phyloP scores from a whole-genome alignment of 1,139 yeast genomes.

The Lodderomyces oxycetoniae region DNA sequence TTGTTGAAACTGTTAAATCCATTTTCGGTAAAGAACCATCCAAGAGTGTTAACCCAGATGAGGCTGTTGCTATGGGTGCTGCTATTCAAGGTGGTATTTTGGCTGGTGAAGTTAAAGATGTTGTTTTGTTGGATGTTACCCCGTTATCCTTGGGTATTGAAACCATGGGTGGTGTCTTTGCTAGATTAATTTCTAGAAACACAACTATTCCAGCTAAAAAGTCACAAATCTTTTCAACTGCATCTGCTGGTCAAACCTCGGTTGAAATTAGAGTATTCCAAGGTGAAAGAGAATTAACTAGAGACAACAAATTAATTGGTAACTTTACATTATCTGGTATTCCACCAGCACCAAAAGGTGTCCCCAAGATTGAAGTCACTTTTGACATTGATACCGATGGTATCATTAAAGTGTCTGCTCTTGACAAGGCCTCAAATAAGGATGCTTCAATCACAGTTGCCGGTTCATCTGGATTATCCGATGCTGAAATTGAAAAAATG shows the following conservation, averaged over 20 bases:
- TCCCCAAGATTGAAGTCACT: conserved; percentile 97
- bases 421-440: conserved; percentile 97
- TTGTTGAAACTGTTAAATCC: conserved; percentile 88
- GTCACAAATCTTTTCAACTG: conserved; percentile 96
- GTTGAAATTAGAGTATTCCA: conserved; percentile 99
- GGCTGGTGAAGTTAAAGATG: conserved; percentile 93
- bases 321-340: conserved; percentile 94
- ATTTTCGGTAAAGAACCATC: conserved; percentile 95
- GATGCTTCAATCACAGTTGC: conserved; percentile 99
- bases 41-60: conserved; percentile 99
- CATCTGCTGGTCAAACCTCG: conserved; percentile 98
- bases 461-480: conserved; percentile 96
- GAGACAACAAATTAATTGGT: conserved; percentile 98
- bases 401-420: conserved; percentile 96
- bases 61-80: conserved; percentile 99
- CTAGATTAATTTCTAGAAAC: conserved; percentile 96
- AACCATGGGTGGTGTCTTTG: conserved; percentile 98
- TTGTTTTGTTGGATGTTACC: conserved; percentile 83
- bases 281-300: conserved; percentile 98
- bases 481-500: conserved; percentile 96
- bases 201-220: conserved; percentile 97
- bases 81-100: conserved; percentile 99
- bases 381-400: conserved; percentile 99
- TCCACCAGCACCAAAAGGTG: conserved; percentile 99
- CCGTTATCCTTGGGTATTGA: conserved; percentile 98